A percentile compares a stretch with the other conserved stretches of the same genome.
phyloP scores from a whole-genome alignment of 768 basidiomycete genomes.

The Trametes cinnabarina region DNA sequence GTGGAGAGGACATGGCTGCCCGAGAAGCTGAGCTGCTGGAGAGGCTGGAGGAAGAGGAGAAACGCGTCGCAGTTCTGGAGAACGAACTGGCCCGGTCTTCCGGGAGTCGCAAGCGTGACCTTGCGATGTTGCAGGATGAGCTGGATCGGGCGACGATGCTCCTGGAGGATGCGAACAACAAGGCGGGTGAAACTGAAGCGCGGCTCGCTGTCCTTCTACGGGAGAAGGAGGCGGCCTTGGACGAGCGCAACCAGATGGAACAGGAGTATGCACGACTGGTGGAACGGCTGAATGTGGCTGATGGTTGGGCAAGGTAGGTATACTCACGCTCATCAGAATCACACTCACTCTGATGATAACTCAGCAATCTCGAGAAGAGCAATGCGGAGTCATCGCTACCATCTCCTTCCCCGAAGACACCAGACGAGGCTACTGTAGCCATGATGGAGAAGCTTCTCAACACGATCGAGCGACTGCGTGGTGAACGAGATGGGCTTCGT shows the following conservation, averaged over 20 bases:
- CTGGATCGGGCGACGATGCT: constrained; percentile 38
- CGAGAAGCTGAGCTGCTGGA: constrained; percentile 61
- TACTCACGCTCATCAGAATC: not conserved
- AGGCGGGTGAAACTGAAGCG: constrained; percentile 40
- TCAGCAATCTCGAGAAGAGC: constrained; percentile 17
- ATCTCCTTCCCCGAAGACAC: not conserved
- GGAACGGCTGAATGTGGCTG: not conserved
- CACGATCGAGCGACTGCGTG: constrained; percentile 65
- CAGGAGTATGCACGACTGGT: not conserved
- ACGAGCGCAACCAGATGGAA: constrained; percentile 24
- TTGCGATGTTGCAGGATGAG: constrained; percentile 33
- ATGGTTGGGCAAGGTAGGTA: constrained; percentile 1
- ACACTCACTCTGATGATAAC: too few species aligned
- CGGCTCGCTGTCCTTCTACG: constrained; percentile 44
- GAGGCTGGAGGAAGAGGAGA: constrained; percentile 72
- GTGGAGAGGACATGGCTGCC: constrained; percentile 37
- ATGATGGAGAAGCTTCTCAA: constrained; percentile 49
- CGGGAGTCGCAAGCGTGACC: constrained; percentile 23
- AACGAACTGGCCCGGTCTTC: constrained; percentile 43
- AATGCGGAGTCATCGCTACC: not conserved
- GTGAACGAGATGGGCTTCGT: constrained; percentile 61
- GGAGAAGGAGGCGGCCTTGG: constrained; percentile 52
- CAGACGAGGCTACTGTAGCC: constrained; percentile 18
- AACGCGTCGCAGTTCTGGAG: constrained; percentile 60
- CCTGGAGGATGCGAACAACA: constrained; percentile 38